These are phyloP conservation scores for Leucoagaricus sp. DNA, from an alignment of 1,284 basidiomycete species.

Conservation along the genomic window DNA sequence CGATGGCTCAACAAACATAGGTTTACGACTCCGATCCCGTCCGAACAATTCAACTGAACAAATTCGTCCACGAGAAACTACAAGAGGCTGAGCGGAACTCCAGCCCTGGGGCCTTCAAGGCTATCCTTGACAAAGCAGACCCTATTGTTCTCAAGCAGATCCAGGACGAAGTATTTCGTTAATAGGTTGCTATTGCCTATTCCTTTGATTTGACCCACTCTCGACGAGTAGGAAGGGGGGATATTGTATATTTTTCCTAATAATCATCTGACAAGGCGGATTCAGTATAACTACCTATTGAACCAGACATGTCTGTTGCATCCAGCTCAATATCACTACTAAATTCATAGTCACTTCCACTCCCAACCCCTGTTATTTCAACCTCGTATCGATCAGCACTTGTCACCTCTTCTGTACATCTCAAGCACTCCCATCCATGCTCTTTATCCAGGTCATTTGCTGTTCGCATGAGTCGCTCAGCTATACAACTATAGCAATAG, in stretches of 20 bases:
- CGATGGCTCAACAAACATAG: slow-evolving; percentile 36
- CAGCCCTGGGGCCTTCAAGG: slow-evolving; percentile 59
- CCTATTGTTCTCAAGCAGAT: slow-evolving; percentile 70
- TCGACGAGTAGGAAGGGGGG: background rate
- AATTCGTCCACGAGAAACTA: slow-evolving; percentile 56
- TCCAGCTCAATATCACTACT: slow-evolving; percentile 53
- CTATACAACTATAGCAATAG: slow-evolving; percentile 89
- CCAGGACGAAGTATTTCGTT: slow-evolving; percentile 42
- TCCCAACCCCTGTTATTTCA: slow-evolving; percentile 36
- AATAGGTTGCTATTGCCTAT: slow-evolving; percentile 23
- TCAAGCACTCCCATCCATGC: slow-evolving; percentile 76
- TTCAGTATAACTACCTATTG: slow-evolving; percentile 53
- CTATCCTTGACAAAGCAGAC: slow-evolving; percentile 67
- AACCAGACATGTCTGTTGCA: slow-evolving; percentile 48
- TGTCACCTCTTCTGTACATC: slow-evolving; percentile 66
- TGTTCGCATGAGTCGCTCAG: slow-evolving; percentile 75
- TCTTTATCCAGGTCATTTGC: slow-evolving; percentile 63
- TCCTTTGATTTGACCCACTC: background rate
- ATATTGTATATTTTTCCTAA: slow-evolving; percentile 15
- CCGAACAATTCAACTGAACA: slow-evolving; percentile 59
- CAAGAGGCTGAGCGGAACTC: slow-evolving; percentile 59
- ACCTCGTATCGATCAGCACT: slow-evolving; percentile 51
- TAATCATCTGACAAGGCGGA: slow-evolving; percentile 42
- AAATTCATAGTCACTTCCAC: slow-evolving; percentile 57
- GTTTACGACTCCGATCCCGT: slow-evolving; percentile 70